Conservation (phyloP, 805 yeast species). For the Trichomonascus vanleenenianus region DNA sequence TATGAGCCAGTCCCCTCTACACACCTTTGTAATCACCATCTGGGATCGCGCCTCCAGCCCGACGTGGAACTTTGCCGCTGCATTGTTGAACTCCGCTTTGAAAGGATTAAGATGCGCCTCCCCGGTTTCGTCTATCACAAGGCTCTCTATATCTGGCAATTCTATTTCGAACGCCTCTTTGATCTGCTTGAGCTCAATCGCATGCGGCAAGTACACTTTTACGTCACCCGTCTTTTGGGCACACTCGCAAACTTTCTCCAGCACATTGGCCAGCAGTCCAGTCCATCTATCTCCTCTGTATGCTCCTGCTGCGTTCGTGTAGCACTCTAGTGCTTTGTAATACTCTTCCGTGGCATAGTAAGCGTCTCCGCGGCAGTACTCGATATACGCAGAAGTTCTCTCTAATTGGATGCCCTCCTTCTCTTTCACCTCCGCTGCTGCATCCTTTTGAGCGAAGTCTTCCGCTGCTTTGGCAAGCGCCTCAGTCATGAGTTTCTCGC, state of each 20-base stretch:
- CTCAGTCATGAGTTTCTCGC: neutral
- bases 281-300: conserved; percentile 39
- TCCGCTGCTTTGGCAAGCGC: conserved; percentile 14
- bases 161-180: neutral
- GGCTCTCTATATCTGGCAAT: neutral
- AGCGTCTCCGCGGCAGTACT: conserved; percentile 47
- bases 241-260: conserved; percentile 35
- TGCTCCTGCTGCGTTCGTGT: conserved; percentile 31
- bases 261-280: conserved; percentile 27
- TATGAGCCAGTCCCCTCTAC: conserved; percentile 3
- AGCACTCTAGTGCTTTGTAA: conserved; percentile 37
- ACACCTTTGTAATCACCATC: conserved; percentile 1
- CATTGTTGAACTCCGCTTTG: conserved; percentile 14
- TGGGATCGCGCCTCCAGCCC: conserved; percentile 16
- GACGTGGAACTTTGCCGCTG: conserved; percentile 11
- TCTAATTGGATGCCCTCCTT: conserved; percentile 22
- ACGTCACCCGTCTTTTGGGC: conserved; percentile 10
- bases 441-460: conserved; percentile 12
- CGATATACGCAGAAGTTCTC: conserved; percentile 36
- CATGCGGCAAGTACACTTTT: conserved; percentile 8
- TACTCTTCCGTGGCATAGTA: conserved; percentile 29
- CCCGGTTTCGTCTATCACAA: neutral
- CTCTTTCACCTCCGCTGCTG: conserved; percentile 11
- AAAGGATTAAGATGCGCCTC: conserved; percentile 5
- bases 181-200: conserved; percentile 10